These are phyloP conservation scores for Colletotrichum navitas DNA, from an alignment of 2,329 filamentous ascomycete genomes.

Conservation along the genomic window DNA sequence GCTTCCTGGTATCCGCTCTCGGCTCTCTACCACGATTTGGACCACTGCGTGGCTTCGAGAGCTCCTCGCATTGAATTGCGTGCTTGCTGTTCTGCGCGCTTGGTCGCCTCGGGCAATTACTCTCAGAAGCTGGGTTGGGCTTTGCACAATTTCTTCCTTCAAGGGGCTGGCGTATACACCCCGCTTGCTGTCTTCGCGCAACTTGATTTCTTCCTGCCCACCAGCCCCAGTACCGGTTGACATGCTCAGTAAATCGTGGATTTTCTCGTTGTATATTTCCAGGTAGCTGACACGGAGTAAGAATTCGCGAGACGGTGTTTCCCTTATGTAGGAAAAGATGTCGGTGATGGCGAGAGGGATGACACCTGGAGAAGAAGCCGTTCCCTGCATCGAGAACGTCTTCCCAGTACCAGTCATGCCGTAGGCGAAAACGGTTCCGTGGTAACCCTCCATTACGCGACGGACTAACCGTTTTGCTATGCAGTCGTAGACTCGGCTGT, in stretches of 20 bases:
- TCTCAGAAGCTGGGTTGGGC: conserved; percentile 91
- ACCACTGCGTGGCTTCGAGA: conserved; percentile 98
- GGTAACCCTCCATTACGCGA: conserved; percentile 98
- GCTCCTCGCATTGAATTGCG: conserved; percentile 96
- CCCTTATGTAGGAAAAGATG: conserved; percentile 98
- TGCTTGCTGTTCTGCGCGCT: conserved; percentile 89
- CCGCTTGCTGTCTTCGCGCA: conserved; percentile 95
- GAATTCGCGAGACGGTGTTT: conserved; percentile 95
- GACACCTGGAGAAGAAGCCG: conserved; percentile 92
- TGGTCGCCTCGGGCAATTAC: conserved; percentile 96
- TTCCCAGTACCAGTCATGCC: conserved; percentile 99
- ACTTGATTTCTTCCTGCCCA: conserved; percentile 91
- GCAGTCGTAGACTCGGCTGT: conserved; percentile 93
- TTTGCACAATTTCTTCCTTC: conserved; percentile 99
- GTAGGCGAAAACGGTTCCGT: conserved; percentile 98
- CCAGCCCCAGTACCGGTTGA: conserved; percentile 68
- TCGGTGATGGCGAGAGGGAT: conserved; percentile 98
- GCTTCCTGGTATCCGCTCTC: conserved; percentile 80
- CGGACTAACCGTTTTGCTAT: conserved; percentile 93
- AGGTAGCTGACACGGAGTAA: conserved; percentile 95
- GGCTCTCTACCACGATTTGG: conserved; percentile 97
- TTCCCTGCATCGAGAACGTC: conserved; percentile 99
- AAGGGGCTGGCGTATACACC: conserved; percentile 96
- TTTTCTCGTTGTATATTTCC: conserved; percentile 99
- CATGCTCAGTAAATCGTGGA: conserved; percentile 90